Percentiles rank a stretch among this genome's conserved stretches.
Evolutionary conservation across 352 stramenopile species (phyloP).

Genomic region (Globisporangium nodosum): DNA sequence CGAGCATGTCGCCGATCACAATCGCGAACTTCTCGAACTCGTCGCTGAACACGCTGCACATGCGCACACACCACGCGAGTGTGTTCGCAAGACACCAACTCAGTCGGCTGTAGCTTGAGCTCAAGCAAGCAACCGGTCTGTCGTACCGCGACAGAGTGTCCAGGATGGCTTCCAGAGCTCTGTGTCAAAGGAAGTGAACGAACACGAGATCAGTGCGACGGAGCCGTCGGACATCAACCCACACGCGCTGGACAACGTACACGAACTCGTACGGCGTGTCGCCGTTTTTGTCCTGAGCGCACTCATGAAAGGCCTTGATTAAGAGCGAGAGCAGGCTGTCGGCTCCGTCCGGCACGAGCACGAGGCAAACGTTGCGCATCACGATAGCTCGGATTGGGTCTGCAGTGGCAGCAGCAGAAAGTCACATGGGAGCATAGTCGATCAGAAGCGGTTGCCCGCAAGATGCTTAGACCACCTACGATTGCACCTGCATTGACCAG

Average conservation of each 20-base stretch:
- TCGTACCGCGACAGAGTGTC: too few species aligned
- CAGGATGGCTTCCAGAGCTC: too few species aligned
- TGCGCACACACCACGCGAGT: neutral
- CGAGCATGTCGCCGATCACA: slow-evolving; percentile 18
- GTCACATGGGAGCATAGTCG: too few species aligned
- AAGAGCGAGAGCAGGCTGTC: slow-evolving; percentile 33
- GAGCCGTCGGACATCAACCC: too few species aligned
- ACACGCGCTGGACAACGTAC: too few species aligned
- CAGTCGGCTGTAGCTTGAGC: neutral
- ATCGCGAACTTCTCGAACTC: slow-evolving; percentile 7
- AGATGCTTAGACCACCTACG: too few species aligned
- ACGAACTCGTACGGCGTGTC: too few species aligned
- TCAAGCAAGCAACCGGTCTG: slow-evolving; percentile 9
- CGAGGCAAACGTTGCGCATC: slow-evolving; percentile 23
- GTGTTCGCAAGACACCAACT: neutral
- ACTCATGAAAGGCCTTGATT: slow-evolving; percentile 9
- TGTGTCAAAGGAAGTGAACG: too few species aligned
- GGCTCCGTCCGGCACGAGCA: slow-evolving; percentile 37
- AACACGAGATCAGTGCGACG: too few species aligned
- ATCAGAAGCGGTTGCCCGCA: too few species aligned
- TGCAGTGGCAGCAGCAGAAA: neutral
- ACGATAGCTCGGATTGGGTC: slow-evolving; percentile 41
- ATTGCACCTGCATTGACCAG: slow-evolving; percentile 22
- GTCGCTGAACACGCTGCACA: slow-evolving; percentile 1
- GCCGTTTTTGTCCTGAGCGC: too few species aligned